These are phyloP conservation scores for Pseudozyma thailandica DNA, from an alignment of 1,284 basidiomycete species.

Conservation along the genomic window DNA sequence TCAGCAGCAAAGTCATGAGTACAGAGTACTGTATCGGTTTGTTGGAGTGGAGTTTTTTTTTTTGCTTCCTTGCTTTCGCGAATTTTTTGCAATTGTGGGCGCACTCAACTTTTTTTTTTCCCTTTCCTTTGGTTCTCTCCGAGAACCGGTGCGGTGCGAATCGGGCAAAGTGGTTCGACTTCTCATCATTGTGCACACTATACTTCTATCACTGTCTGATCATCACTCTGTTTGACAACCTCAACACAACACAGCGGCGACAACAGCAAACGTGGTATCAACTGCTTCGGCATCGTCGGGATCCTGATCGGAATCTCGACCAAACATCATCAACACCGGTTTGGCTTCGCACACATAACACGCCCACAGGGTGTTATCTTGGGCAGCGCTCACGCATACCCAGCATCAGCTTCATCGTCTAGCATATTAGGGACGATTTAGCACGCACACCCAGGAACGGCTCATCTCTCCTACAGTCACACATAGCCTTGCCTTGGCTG, in stretches of 20 bases:
- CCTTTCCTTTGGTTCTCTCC: neutral
- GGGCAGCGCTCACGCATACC: neutral
- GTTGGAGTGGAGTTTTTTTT: slow-evolving; percentile 8
- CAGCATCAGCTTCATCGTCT: neutral
- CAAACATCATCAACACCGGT: neutral
- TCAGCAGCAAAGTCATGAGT: neutral
- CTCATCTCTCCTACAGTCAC: neutral
- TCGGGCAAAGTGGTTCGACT: neutral
- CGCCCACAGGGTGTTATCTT: neutral
- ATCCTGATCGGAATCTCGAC: neutral
- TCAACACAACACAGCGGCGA: neutral
- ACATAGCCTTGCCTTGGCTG: neutral
- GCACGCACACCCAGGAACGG: too few species aligned
- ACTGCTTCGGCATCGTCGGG: neutral
- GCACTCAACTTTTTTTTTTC: neutral
- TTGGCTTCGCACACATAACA: neutral
- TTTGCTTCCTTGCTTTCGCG: slow-evolving; percentile 1
- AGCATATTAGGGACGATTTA: too few species aligned
- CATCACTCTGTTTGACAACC: neutral
- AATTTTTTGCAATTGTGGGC: neutral
- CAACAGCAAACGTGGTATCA: neutral
- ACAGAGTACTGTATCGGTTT: neutral
- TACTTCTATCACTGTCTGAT: neutral
- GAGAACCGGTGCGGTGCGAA: neutral
- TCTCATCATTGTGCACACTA: neutral